phyloP scores from a whole-genome alignment of 352 stramenopile species.

The Pythium aquatile region DNA sequence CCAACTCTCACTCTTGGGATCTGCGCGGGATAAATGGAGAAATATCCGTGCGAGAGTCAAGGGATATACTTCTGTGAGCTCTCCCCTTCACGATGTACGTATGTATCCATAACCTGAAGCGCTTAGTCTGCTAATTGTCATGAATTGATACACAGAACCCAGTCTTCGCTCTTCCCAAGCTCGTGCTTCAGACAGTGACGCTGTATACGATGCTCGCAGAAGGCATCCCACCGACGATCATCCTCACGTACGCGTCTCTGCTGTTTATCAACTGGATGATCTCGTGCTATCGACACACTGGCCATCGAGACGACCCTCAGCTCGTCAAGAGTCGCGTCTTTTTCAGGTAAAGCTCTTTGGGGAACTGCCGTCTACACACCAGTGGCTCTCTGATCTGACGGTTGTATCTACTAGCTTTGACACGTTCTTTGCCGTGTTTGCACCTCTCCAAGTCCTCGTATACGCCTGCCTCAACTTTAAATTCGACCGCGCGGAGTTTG shows the following conservation, averaged over 20 bases:
- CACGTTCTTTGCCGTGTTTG: conserved; percentile 61
- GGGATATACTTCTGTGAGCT: neutral
- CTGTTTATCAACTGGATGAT: neutral
- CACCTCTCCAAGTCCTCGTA: conserved; percentile 38
- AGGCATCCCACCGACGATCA: neutral
- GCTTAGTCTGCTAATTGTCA: neutral
- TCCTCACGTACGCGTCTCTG: neutral
- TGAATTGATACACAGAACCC: too few species aligned
- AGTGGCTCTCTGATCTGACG: too few species aligned
- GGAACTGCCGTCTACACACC: too few species aligned
- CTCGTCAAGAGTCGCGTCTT: neutral
- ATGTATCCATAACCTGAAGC: neutral
- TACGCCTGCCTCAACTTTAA: conserved; percentile 44
- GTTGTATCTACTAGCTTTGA: too few species aligned
- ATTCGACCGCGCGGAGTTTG: conserved; percentile 42
- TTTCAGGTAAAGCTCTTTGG: too few species aligned
- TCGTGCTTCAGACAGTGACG: conserved; percentile 25
- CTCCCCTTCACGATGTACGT: neutral
- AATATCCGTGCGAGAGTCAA: neutral
- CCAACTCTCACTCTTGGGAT: neutral
- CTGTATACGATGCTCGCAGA: neutral
- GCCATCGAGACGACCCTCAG: neutral
- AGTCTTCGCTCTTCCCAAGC: conserved; percentile 24
- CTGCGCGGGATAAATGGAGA: neutral
- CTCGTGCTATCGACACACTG: neutral